Evolutionary conservation across 305 asterid species (phyloP), one percentile per base, ranked within the genome.

Genomic region (Coffea humblotiana): DNA sequence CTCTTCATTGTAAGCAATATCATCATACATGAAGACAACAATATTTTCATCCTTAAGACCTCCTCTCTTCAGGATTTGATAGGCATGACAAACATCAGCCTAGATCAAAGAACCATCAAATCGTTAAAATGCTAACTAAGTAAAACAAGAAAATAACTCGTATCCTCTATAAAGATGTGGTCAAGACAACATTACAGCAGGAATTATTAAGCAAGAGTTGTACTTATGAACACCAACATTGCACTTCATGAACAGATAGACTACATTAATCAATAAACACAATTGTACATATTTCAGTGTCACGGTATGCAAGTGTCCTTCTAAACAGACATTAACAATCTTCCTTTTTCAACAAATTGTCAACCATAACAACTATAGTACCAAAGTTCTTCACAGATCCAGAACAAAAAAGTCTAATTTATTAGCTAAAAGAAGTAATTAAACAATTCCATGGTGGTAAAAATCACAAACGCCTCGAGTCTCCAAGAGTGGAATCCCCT

Each of bases 51-150:
- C 98, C 83, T 91, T 96, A 71, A 96, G 90, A 77, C 99, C 99
- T 49, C 98, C 98, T 77, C 65, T 88, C 86, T 88, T 94, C 54
- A 96, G 83, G 76, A 92, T 80, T 90, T 96, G 98, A 86, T 94
- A 96, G 7, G 99, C 98, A 82, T 96, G 99, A 80, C 99, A 96
- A 18, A 94, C 90, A 86, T 96, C 99, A 64, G 99, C 99, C 98
- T 96, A 75, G 69, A 37, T 79, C 66, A 58, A 77, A 84, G 70
- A 40, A 71, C 1, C 71, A 58, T 40, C 19, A 15, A 76, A 45
- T 18, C 8, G 12, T 71, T 77, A 81, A 21, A 43, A 71, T 60
- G 77, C n/a, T 15, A 0, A 8, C 32, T 25, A 6, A 40, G 35
- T 47, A 18, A 45, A 1, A 52, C 35, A 25, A 74, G 27, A 25